These are phyloP conservation scores for Rosa hybrid DNA, from an alignment of 331 rosid genomes.

Conservation along the genomic window DNA sequence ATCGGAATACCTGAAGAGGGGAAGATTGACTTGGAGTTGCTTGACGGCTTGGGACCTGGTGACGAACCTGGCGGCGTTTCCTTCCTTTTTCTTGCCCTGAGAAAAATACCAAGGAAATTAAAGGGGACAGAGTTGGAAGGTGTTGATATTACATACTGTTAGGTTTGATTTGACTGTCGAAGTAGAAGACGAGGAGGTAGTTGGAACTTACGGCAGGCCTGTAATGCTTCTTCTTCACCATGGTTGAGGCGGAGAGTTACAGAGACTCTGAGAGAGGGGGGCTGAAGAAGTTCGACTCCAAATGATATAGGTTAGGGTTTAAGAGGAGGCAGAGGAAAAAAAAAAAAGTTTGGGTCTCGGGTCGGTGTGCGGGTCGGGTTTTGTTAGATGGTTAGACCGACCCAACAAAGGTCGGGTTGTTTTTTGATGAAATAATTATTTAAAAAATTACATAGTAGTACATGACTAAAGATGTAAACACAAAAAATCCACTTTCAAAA, in stretches of 20 bases:
- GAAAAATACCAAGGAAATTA: neutral
- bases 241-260: neutral
- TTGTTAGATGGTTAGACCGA: neutral
- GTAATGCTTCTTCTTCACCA: constrained; percentile 69
- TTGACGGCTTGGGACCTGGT: constrained; percentile 84
- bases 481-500: too few relatives aligned
- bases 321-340: neutral
- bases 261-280: neutral
- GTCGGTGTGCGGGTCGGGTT: neutral
- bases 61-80: constrained; percentile 83
- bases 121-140: neutral
- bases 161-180: neutral
- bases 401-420: neutral
- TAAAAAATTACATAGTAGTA: too few relatives aligned
- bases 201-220: constrained; percentile 67
- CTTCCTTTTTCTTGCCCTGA: constrained; percentile 97
- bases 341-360: neutral
- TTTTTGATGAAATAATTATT: neutral
- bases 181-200: neutral
- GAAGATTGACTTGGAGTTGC: constrained; percentile 77
- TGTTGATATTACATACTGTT: neutral
- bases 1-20: constrained; percentile 64
- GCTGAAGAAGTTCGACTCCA: neutral
- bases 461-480: too few relatives aligned
- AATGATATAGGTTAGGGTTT: neutral